These are phyloP conservation scores for Oryza brachyantha DNA, from an alignment of 176 grass and related monocot species.

Conservation along the genomic window DNA sequence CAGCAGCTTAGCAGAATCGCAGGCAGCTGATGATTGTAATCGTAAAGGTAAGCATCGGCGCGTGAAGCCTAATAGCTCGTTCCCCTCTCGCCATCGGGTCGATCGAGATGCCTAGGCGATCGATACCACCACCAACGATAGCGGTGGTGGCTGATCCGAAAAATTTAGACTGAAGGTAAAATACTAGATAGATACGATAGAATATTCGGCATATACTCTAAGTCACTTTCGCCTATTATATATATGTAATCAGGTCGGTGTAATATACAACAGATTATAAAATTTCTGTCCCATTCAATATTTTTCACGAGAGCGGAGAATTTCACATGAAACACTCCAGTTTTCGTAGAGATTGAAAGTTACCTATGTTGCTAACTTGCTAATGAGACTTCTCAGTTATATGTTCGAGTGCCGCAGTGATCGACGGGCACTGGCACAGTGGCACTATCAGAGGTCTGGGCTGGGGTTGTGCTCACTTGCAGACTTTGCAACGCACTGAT, in stretches of 20 bases:
- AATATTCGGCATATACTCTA: too few relatives aligned
- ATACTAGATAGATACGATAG: too few relatives aligned
- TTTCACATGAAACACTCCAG: background rate
- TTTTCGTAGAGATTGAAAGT: background rate
- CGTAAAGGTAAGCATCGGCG: background rate
- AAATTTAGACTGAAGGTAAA: too few relatives aligned
- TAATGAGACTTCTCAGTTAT: background rate
- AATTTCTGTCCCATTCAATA: too few relatives aligned
- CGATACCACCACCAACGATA: background rate
- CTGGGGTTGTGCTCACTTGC: background rate
- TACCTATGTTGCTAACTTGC: background rate
- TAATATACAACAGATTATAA: too few relatives aligned
- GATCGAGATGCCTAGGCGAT: background rate
- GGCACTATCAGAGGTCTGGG: background rate
- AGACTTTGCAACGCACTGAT: background rate
- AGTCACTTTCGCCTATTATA: too few relatives aligned
- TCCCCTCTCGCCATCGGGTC: background rate
- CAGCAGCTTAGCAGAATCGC: background rate
- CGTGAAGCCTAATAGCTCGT: background rate
- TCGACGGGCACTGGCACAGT: background rate
- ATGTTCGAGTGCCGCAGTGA: background rate
- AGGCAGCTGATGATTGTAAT: conserved; percentile 5
- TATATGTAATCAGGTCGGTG: too few relatives aligned
- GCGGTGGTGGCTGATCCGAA: too few relatives aligned
- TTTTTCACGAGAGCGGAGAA: too few relatives aligned